Base-by-base conservation (phyloP, 2,329 filamentous ascomycete genomes). In the Hypoxylon sp. region DNA sequence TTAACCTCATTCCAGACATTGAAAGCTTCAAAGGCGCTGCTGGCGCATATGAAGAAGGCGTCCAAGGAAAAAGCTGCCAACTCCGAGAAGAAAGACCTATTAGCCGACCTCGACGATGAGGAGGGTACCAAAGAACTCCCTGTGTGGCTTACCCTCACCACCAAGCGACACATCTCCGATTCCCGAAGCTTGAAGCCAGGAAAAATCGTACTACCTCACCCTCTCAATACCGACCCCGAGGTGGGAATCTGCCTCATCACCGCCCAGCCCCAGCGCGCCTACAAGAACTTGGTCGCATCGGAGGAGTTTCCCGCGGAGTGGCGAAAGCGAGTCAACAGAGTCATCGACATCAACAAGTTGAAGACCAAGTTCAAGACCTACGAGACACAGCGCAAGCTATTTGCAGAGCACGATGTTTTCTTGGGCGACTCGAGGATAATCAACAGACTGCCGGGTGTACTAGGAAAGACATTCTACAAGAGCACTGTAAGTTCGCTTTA, bases 401-500 rank as follows among this genome's bases (percentile, higher is more conserved):
- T 88, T 57, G 78, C 84, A 32, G 90, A 96, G 71, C 91, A 97
- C 72, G 94, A 97, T 69, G 77, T 97, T 48, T 97, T 99, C 76
- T 80, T 99, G 49, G 93, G 89, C 42, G 94, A 99, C 70, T 90
- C 96, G 67, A 82, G 94, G 37, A 89, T 99, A 64, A 78, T 87
- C 67, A 86, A 82, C 69, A 75, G 79, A 19, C 80, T 97, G 52
- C 90, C 92, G 48, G 82, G 83, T 59, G 78, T 86, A 2, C 84
- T 99, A 8, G 94, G 93, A 63, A 97, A 96, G 77, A 88, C 88
- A 1, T 97, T 99, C 72, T 97, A 94, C 82, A 88, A 91, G 76
- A 81, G 76, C 48, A 90, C 87, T 2, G 73, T n/a, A n/a, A n/a
- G n/a, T n/a, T n/a, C n/a, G n/a, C n/a, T n/a, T n/a, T n/a, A n/a